phyloP scores from a whole-genome alignment of 2,329 filamentous ascomycete species.

The Botrytis sinoallii region DNA sequence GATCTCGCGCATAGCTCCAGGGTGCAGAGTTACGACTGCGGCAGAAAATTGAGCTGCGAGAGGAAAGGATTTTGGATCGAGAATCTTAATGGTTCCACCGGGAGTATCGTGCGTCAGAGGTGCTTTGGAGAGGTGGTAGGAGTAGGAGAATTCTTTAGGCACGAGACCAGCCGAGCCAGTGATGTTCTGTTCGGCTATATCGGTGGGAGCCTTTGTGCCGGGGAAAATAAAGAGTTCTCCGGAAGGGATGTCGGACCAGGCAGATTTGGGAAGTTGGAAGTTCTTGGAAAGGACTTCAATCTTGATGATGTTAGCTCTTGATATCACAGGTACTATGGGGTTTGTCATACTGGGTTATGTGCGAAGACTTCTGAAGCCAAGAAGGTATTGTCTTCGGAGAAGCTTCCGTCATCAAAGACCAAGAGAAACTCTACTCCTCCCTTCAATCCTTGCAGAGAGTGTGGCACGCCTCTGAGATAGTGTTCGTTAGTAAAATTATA shows the following conservation, averaged over 20 bases:
- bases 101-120: constrained; percentile 69
- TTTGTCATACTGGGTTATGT: constrained; percentile 39
- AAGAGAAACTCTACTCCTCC: constrained; percentile 65
- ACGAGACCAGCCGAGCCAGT: constrained; percentile 46
- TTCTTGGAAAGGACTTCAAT: constrained; percentile 54
- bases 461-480: constrained; percentile 60
- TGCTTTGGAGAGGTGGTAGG: constrained; percentile 55
- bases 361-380: constrained; percentile 67
- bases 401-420: constrained; percentile 58
- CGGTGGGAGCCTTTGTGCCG: constrained; percentile 47
- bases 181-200: constrained; percentile 47
- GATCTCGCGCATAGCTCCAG: constrained; percentile 43
- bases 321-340: no score
- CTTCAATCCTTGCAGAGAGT: constrained; percentile 70
- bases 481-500: not conserved
- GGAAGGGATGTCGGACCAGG: constrained; percentile 47
- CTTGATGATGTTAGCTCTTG: constrained; percentile 24
- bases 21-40: constrained; percentile 67
- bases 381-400: constrained; percentile 69
- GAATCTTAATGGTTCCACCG: constrained; percentile 70
- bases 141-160: constrained; percentile 42
- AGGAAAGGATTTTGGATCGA: constrained; percentile 73
- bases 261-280: constrained; percentile 46
- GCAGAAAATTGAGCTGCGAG: constrained; percentile 71
- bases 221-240: constrained; percentile 53